phyloP scores from a whole-genome alignment of 169 alveolate species.

The Eimeria tenella region DNA sequence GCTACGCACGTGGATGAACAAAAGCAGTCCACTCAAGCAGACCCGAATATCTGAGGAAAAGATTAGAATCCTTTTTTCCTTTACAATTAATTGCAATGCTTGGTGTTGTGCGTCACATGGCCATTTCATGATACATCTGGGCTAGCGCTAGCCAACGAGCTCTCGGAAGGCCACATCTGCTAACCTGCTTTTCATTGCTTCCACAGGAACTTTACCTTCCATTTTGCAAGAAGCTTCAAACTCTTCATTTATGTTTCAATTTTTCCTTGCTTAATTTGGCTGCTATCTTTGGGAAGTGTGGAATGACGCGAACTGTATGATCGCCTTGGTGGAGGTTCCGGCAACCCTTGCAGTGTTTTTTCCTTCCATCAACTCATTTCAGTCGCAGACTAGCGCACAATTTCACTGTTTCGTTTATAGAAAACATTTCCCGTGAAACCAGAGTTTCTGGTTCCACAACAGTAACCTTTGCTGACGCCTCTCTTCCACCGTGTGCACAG shows the following conservation, averaged over 20 bases:
- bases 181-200: background rate
- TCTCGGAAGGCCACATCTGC: background rate
- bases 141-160: slow-evolving; percentile 48
- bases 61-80: no score
- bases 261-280: background rate
- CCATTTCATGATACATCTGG: background rate
- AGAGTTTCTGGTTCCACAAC: slow-evolving; percentile 5
- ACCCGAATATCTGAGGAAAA: no score
- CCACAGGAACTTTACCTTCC: background rate
- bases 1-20: no score
- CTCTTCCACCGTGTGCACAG: slow-evolving; percentile 38
- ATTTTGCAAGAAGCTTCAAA: background rate
- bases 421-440: background rate
- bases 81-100: no score
- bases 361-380: slow-evolving; percentile 28
- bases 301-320: background rate
- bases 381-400: background rate
- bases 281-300: background rate
- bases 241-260: background rate
- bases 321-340: background rate
- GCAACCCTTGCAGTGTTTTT: slow-evolving; percentile 2
- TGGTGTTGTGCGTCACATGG: no score
- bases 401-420: background rate
- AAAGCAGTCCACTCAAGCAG: no score
- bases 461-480: background rate